Evolutionary conservation across 2,329 filamentous ascomycete genomes (phyloP).

Genomic region (Diatrype stigma): DNA sequence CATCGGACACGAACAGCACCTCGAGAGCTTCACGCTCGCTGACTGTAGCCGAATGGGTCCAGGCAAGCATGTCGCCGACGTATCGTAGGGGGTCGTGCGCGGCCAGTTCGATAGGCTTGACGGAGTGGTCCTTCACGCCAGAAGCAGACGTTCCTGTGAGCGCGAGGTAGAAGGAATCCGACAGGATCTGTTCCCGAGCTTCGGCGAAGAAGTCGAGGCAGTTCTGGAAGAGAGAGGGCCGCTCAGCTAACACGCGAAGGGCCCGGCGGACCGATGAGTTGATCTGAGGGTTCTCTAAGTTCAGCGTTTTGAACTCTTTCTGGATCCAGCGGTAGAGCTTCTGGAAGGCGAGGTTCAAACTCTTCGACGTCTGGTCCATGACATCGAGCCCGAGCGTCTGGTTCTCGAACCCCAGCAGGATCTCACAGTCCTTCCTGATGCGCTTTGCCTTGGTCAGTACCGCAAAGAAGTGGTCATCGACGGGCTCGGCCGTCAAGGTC

Average conservation of each 20-base stretch:
- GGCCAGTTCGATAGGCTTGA: conserved; percentile 90
- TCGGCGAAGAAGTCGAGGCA: conserved; percentile 93
- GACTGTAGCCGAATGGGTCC: conserved; percentile 90
- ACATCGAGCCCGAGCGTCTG: conserved; percentile 84
- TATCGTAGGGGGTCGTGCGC: conserved; percentile 91
- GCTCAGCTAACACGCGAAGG: conserved; percentile 80
- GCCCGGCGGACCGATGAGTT: conserved; percentile 78
- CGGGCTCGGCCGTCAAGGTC: conserved; percentile 73
- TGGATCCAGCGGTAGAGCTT: conserved; percentile 96
- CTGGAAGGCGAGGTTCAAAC: conserved; percentile 85
- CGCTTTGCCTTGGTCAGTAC: conserved; percentile 75
- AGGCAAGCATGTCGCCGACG: conserved; percentile 94
- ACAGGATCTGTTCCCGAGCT: conserved; percentile 78
- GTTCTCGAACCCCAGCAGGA: conserved; percentile 84
- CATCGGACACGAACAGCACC: conserved; percentile 84
- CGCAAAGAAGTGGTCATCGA: conserved; percentile 81
- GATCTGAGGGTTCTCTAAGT: conserved; percentile 92
- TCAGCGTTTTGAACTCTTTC: conserved; percentile 84
- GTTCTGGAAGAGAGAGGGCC: conserved; percentile 85
- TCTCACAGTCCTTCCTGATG: conserved; percentile 83
- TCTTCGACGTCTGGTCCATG: conserved; percentile 84
- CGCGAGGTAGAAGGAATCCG: conserved; percentile 84
- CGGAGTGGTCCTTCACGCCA: conserved; percentile 53
- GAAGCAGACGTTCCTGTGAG: conserved; percentile 67
- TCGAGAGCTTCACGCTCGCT: conserved; percentile 92